Base-by-base conservation (phyloP, 2,329 filamentous ascomycete genomes). In the Calonectria leucothoes region DNA sequence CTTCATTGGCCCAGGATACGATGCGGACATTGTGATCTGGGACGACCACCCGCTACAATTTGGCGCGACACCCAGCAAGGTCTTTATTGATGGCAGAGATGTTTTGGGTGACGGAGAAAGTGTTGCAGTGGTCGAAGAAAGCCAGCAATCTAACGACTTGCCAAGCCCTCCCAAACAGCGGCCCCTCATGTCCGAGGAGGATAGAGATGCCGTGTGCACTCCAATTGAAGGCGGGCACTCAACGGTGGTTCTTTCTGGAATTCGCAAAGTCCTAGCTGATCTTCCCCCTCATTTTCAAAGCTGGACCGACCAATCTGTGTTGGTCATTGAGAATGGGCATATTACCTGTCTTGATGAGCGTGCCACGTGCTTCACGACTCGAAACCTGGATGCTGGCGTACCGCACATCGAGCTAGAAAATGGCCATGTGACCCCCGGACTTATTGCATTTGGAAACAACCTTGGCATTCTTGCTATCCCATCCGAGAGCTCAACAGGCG, bases 11-110 rank as follows among this genome's bases (percentile, higher is more conserved):
- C 39, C 55, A 17, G 67, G 67, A 33, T 70, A 70, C 20, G 67
- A 70, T 20, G 67, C 67, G 5, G 67, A 70, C 15, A 20, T 70
- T 1, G 55, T 70, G 3, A 37, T 70, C 6, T 70, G 67, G 67
- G 67, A 70, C 20, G 57, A 39, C 14, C 67, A 70, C 48, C 67
- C 67, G n/a, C 67, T 70, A 4, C 55, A 59, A 17, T 59, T 64
- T 48, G 67, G 45, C 3, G 67, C 67, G n/a, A 64, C 67, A 14
- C 67, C 67, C 27, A 29, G 4, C 11, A 42, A 70, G 14, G 45
- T 70, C n/a, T 70, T 70, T 15, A 70, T 70, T 25, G 67, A 70
- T 29, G 67, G 67, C 1, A 37, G 48, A 42, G 31, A 52, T 37
- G 3, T 67, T 31, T 39, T 67, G 8, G 48, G 25, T 6, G 17